Evolutionary conservation across 2,329 filamentous ascomycete genomes (phyloP).

Genomic region (Colletotrichum echinochloae): DNA sequence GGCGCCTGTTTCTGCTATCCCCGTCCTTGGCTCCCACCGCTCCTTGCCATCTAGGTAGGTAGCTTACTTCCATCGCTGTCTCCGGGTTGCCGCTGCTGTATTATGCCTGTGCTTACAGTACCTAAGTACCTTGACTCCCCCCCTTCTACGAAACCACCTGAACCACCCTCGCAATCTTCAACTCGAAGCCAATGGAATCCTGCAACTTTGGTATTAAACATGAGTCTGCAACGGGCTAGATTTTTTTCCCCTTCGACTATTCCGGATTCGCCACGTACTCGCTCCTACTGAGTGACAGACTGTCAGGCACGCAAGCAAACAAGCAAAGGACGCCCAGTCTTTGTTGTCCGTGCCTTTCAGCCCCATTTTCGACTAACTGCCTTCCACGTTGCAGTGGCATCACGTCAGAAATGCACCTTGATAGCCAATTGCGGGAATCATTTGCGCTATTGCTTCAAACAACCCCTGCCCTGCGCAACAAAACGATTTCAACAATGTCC

Average conservation of each 20-base stretch:
- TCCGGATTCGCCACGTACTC: slow-evolving; percentile 28
- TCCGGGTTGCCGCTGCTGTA: not conserved
- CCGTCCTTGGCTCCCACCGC: slow-evolving; percentile 5
- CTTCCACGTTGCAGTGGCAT: not conserved
- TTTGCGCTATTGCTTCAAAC: not conserved
- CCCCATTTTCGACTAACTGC: not conserved
- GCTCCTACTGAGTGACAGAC: slow-evolving; percentile 4
- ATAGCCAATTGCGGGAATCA: not conserved
- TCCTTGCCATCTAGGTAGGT: not conserved
- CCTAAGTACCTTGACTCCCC: slow-evolving; percentile 5
- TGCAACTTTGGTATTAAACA: slow-evolving; percentile 1
- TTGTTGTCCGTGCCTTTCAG: slow-evolving; percentile 7
- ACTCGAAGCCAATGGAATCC: slow-evolving; percentile 15
- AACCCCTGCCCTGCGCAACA: not conserved
- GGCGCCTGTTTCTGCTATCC: slow-evolving; percentile 30
- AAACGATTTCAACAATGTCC: not conserved
- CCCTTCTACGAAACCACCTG: not conserved
- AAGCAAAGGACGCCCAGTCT: slow-evolving; percentile 6
- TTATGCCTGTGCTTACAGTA: slow-evolving; percentile 14
- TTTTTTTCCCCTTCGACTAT: slow-evolving; percentile 3
- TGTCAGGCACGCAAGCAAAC: slow-evolving; percentile 8
- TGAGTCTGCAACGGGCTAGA: slow-evolving; percentile 10
- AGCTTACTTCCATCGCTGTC: not conserved
- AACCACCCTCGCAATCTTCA: not conserved
- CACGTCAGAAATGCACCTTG: slow-evolving; percentile 9